Base-by-base conservation (phyloP, 768 basidiomycete genomes). In the Naganishia friedmannii region DNA sequence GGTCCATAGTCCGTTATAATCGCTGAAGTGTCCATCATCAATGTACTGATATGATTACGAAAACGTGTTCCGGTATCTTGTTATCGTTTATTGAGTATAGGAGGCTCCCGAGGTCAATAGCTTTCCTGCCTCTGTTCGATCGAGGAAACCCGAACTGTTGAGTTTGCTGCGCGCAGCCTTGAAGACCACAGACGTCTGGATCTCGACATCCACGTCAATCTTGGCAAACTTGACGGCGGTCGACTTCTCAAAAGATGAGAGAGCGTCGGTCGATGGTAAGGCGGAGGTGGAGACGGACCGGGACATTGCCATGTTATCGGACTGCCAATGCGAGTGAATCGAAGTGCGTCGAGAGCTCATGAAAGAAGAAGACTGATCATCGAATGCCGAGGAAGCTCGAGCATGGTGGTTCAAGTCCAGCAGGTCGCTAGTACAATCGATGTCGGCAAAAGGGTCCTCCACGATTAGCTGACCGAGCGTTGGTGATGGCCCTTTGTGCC, bases 371-470 rank as follows among this genome's bases (percentile, higher is more conserved):
- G 39, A 10, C 39, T 63, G 60, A 17, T 63, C 60, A 37, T 63
- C 60, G 23, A 63, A 63, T 6, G 26, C 39, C 7, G 60, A 42
- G 1, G 60, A 63, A 4, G 60, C 37, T 63, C 60, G 60, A 17
- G 42, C 46, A 12, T 34, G 39, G 8, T 39, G 39, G 8, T 63
- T 19, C 60, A 63, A 45, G 26, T 63, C 60, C 10, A n/a, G 17
- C 23, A 63, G 42, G 42, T 63, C 60, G 26, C 39, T 63, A 15
- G 60, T 19, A 29, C 26, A 37, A 23, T 42, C 60, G 21, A 63
- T 46, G 39, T 72, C 71, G 23, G 60, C 71, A 53, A 72, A 53
- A 7, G 71, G 71, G 46, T 72, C 71, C 31, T 72, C 71, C n/a
- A 68, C 37, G 29, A 72, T 58, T 53, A 63, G n/a, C 3, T 67